These are phyloP conservation scores for Smittium culicis DNA, from an alignment of 371 early-diverging fungal genomes.

Conservation along the genomic window DNA sequence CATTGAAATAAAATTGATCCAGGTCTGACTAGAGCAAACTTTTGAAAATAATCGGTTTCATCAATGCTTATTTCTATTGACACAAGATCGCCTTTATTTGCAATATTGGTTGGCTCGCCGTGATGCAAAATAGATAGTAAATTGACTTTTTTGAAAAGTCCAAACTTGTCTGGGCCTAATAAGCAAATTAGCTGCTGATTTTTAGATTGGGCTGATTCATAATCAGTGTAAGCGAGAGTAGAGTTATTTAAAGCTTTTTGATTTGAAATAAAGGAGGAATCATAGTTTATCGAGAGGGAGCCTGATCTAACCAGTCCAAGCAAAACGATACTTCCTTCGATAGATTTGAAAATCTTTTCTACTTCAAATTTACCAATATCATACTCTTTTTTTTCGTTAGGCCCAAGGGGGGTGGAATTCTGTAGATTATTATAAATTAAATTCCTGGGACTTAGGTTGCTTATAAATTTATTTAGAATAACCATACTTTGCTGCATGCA, in stretches of 20 bases:
- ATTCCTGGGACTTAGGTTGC: background rate
- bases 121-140: conserved; percentile 10
- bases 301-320: too few relatives aligned
- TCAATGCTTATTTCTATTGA: background rate
- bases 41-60: background rate
- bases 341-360: background rate
- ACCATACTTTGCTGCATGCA: background rate
- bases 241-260: background rate
- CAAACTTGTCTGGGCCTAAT: conserved; percentile 11
- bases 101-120: background rate
- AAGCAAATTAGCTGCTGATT: background rate
- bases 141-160: conserved; percentile 6
- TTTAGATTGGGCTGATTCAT: background rate
- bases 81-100: background rate
- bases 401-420: background rate
- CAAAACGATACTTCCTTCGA: background rate
- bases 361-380: background rate
- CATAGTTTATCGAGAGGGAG: too few relatives aligned
- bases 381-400: background rate
- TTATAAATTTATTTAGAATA: background rate
- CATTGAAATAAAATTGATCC: background rate
- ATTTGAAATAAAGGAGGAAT: background rate
- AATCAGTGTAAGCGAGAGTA: background rate
- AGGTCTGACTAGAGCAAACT: background rate
- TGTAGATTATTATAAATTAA: too few relatives aligned